A percentile compares a stretch with the other conserved stretches of the same genome.
phyloP scores from a whole-genome alignment of 2,329 filamentous ascomycete species.

The Phoma herbarum region DNA sequence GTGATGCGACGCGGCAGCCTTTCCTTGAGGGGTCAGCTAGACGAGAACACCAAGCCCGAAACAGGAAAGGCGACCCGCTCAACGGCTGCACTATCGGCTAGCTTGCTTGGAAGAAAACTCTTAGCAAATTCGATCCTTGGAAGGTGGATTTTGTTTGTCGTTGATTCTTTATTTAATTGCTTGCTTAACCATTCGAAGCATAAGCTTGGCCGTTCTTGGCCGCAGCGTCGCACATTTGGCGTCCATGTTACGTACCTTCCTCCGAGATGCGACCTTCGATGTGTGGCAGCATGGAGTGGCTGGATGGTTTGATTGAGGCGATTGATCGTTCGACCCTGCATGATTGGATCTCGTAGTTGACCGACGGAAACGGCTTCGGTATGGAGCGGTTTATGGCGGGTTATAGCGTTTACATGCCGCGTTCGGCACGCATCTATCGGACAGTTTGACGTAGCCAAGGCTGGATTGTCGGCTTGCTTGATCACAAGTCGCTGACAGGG shows the following conservation, averaged over 20 bases:
- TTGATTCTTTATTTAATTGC: constrained; percentile 21
- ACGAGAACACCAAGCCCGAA: background rate
- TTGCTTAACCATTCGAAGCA: constrained; percentile 16
- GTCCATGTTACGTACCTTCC: constrained; percentile 21
- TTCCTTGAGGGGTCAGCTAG: background rate
- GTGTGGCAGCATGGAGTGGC: constrained; percentile 14
- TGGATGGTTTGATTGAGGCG: constrained; percentile 9
- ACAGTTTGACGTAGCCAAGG: constrained; percentile 12
- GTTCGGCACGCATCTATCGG: constrained; percentile 12
- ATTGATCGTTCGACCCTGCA: constrained; percentile 7
- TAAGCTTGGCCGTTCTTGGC: constrained; percentile 22
- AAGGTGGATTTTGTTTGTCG: constrained; percentile 23
- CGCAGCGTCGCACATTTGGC: constrained; percentile 11
- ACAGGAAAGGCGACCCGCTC: background rate
- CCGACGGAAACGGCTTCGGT: constrained; percentile 19
- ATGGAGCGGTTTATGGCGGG: constrained; percentile 17
- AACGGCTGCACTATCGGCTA: constrained; percentile 12
- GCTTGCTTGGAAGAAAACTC: constrained; percentile 16
- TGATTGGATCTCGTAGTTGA: constrained; percentile 17
- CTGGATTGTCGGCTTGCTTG: background rate
- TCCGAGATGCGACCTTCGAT: constrained; percentile 18
- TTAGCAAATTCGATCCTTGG: constrained; percentile 4
- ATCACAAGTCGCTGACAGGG: constrained; percentile 2
- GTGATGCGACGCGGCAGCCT: constrained; percentile 18
- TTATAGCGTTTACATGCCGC: background rate